A percentile compares a stretch with the other conserved stretches of the same genome.
These are phyloP conservation scores for Magnaporthales sp. DNA, from an alignment of 2,329 filamentous ascomycete species.

Conservation along the genomic window DNA sequence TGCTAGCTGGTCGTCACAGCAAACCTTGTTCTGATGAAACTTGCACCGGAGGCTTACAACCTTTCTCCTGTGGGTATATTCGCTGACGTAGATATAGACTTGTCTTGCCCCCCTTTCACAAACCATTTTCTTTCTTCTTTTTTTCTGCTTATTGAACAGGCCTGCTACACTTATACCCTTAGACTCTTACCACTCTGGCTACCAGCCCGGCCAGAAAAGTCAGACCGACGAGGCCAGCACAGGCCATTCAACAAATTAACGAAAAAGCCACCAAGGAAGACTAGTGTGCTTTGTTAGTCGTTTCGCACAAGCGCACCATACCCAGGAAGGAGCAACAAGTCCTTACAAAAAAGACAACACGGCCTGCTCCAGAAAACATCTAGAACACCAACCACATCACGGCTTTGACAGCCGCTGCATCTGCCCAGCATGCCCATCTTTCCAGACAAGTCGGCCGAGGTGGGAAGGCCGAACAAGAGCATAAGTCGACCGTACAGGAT, in stretches of 20 bases:
- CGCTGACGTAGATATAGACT: conserved; percentile 1
- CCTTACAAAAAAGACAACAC: background rate
- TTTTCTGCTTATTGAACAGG: no score
- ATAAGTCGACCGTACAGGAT: background rate
- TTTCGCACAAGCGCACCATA: background rate
- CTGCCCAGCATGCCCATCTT: background rate
- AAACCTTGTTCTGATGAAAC: conserved; percentile 1
- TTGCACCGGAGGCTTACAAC: background rate
- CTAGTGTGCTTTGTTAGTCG: background rate
- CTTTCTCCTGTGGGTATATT: background rate
- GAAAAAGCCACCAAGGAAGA: background rate
- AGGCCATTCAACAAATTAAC: background rate
- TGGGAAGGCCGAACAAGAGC: background rate
- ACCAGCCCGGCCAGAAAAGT: background rate
- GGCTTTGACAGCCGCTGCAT: background rate
- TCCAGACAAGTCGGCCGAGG: background rate
- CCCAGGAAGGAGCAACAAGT: background rate
- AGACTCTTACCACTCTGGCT: background rate
- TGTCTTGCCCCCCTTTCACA: background rate
- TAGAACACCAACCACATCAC: background rate
- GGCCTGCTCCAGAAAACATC: background rate
- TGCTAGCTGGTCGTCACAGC: background rate
- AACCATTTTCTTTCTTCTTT: no score
- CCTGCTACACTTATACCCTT: background rate
- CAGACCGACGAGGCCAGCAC: background rate